Evolutionary conservation across 805 yeast genomes (phyloP), one percentile per base, ranked within the genome.

Genomic region (Yarrowia bubula): DNA sequence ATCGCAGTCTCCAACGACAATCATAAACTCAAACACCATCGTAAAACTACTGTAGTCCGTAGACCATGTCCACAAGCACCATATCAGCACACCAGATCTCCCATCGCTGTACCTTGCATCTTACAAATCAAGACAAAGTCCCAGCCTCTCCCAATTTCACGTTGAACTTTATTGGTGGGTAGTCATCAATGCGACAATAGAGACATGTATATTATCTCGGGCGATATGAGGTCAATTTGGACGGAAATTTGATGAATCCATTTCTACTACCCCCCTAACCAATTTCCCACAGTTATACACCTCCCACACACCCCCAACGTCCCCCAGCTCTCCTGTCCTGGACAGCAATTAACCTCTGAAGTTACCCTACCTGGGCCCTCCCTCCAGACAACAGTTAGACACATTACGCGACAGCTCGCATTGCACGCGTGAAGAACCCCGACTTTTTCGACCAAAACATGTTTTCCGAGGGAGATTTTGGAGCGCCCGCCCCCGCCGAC

Each of bases 371-470:
- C 43, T 17, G 11, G 17, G 3, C 22, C 10, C 35, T 4, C 32
- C 14, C 11, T 13, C 46, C 18, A n/a, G 60, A 51, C 60, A 39
- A 31, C 44, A 37, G 35, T 38, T 38, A 38, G 15, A n/a, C 44
- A 17, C 28, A 9, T 4, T 17, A 48, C 55, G 55, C 55, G 55
- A 48, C 60, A 22, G 58, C 44, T 38, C 60, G 60, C 60, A 51
- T 22, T 51, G 60, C 22, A 51, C 60, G 44, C 60, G 60, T 39
- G 60, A 51, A 51, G 33, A 38, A 37, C 44, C 60, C 60, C 60
- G 44, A 51, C 44, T 37, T 22, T 28, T 8, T 22, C 58, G 35
- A 51, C n/a, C 22, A 8, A 14, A 28, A 38, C 28, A 51, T 51
- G 60, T 38, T 38, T 38, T 38, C 35, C 44, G 60, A 51, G 46